A percentile compares a stretch with the other conserved stretches of the same genome.
Conservation (phyloP, 805 yeast genomes). For the Torulaspora delbrueckii region DNA sequence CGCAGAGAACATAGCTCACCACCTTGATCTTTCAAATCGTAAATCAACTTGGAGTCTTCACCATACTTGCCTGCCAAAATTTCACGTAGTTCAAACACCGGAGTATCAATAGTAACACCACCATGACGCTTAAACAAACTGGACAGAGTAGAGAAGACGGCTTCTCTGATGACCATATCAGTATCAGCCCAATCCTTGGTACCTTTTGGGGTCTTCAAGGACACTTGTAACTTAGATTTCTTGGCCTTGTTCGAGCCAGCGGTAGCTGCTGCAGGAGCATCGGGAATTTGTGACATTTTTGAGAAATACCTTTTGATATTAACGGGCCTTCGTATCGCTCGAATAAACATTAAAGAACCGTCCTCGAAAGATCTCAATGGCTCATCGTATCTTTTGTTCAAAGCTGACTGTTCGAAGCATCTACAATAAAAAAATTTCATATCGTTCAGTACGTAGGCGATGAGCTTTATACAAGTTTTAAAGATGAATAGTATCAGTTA, state of each 20-base stretch:
- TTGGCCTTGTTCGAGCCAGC: conserved; percentile 27
- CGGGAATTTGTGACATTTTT: conserved; percentile 19
- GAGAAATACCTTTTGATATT: conserved; percentile 2
- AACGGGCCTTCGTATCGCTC: conserved; percentile 3
- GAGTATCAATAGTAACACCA: conserved; percentile 97
- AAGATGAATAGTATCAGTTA: not conserved
- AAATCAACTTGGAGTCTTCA: conserved; percentile 94
- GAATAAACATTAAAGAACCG: conserved; percentile 8
- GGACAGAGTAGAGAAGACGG: conserved; percentile 69
- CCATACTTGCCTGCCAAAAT: conserved; percentile 96
- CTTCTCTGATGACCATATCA: conserved; percentile 93
- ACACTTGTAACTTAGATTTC: conserved; percentile 55
- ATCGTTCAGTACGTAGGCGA: conserved; percentile 10
- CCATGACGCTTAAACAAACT: conserved; percentile 89
- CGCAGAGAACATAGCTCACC: conserved; percentile 95
- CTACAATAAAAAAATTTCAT: conserved; percentile 9
- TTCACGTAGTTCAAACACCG: conserved; percentile 94
- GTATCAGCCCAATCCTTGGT: conserved; percentile 98
- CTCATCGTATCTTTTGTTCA: conserved; percentile 1
- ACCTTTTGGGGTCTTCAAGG: conserved; percentile 93
- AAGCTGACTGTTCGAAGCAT: not conserved
- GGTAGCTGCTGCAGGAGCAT: conserved; percentile 11
- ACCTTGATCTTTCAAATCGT: conserved; percentile 96
- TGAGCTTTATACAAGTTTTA: not conserved
- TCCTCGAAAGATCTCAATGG: not conserved